Percentiles rank a stretch among this genome's conserved stretches.
Conservation (phyloP, 495 filamentous ascomycete genomes). For the Annulohypoxylon maeteangense region DNA sequence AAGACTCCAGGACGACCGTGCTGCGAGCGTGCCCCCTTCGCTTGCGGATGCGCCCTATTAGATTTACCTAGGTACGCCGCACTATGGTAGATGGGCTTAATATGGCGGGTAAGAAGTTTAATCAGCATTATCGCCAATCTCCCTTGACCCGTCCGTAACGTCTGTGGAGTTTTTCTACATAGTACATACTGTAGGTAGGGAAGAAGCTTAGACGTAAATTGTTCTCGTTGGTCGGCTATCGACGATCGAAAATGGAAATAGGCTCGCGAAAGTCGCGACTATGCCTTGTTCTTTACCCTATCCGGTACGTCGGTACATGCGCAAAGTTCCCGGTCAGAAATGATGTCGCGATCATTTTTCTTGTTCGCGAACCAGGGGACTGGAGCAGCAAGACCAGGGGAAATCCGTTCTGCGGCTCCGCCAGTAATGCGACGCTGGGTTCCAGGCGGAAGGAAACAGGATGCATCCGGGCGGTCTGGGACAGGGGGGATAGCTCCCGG, state of each 20-base stretch:
- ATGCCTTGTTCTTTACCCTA: neutral
- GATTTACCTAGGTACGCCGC: neutral
- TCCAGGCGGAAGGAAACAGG: conserved; percentile 32
- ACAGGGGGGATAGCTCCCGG: neutral
- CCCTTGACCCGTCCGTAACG: conserved; percentile 7
- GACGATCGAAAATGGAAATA: conserved; percentile 16
- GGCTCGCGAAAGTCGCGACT: conserved; percentile 12
- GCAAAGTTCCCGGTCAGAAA: conserved; percentile 1
- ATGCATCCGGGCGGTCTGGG: conserved; percentile 14
- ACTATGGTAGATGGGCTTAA: neutral
- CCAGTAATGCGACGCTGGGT: conserved; percentile 18
- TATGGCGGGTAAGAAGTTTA: conserved; percentile 7
- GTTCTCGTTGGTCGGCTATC: neutral
- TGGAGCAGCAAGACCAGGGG: neutral
- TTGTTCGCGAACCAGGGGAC: conserved; percentile 2
- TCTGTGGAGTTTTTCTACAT: neutral
- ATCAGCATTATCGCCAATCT: conserved; percentile 22
- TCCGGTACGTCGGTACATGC: neutral
- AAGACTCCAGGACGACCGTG: neutral
- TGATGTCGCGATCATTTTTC: conserved; percentile 15
- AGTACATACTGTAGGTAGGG: neutral
- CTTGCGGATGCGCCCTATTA: neutral
- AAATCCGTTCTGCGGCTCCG: conserved; percentile 21
- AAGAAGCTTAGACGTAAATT: neutral
- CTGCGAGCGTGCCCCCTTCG: neutral